Percentiles rank a stretch among this genome's conserved stretches.
Evolutionary conservation across 768 basidiomycete genomes (phyloP).

Genomic region (Termitomyces sp.): DNA sequence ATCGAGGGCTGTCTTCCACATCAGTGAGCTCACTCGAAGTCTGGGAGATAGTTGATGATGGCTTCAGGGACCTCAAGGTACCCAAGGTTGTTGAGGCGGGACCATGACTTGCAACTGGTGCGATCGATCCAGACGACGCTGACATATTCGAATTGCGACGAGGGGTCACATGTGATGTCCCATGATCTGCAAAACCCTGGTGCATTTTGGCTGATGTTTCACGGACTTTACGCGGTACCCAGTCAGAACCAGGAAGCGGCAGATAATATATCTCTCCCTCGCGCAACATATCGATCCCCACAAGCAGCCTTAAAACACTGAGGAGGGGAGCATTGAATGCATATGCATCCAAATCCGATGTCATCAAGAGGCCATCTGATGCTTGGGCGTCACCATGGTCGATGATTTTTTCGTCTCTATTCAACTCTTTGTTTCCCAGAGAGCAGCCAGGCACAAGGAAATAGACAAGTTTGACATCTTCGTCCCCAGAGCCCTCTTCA

Average conservation of each 20-base stretch:
- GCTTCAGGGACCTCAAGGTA: conserved; percentile 14
- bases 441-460: conserved; percentile 71
- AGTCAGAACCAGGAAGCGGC: conserved; percentile 42
- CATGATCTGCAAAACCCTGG: conserved; percentile 4
- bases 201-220: not conserved
- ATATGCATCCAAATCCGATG: conserved; percentile 43
- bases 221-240: conserved; percentile 16
- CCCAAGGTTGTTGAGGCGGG: conserved; percentile 23
- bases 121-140: conserved; percentile 16
- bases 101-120: conserved; percentile 21
- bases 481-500: conserved; percentile 24
- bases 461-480: conserved; percentile 44
- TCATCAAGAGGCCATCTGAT: conserved; percentile 42
- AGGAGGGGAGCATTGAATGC: conserved; percentile 49
- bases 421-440: conserved; percentile 48
- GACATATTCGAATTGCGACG: conserved; percentile 20
- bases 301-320: conserved; percentile 51
- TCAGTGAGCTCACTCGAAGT: conserved; percentile 23
- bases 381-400: conserved; percentile 54
- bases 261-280: conserved; percentile 65
- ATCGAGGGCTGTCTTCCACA: conserved; percentile 18
- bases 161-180: conserved; percentile 17
- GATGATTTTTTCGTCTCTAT: conserved; percentile 52
- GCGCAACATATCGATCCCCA: conserved; percentile 58
- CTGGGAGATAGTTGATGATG: conserved; percentile 17